Base-by-base conservation (phyloP, 2,329 filamentous ascomycete species). In the Purpureocillium takamizusanense region DNA sequence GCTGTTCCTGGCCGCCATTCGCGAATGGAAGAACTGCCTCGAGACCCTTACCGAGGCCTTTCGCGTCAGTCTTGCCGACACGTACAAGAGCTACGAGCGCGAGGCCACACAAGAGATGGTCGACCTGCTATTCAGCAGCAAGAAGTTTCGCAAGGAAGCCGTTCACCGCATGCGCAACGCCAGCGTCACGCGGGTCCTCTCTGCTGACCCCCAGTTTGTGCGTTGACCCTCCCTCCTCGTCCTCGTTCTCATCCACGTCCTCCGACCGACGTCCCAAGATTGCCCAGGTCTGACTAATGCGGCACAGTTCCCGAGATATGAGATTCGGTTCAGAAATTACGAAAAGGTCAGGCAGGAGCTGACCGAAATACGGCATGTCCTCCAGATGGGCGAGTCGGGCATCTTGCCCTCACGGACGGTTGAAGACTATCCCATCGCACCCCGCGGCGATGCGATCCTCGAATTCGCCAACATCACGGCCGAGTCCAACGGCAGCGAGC, bases 401-500 rank as follows among this genome's bases (percentile, higher is more conserved):
- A 64, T 65, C 21, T 56, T 61, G 1, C 58, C 60, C 2, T 60
- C 59, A 13, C 55, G 63, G 35, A 51, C 50, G 0, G 55, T 70
- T 8, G 53, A 59, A 13, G 69, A 74, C 38, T 61, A 59, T 31
- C 49, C 55, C 28, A 68, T 75, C 37, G 58, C 64, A 0, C 57
- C 59, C 2, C 57, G 57, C 3, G 71, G 72, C 7, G 70, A 75
- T 42, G 62, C 62, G 3, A 61, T 76, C 18, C 59, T 76, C 25
- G 72, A 75, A 42, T 76, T 75, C 43, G 59, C 65, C 38, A 72
- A 74, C 42, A 47, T 53, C 1, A 53, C 49, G 1, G 51, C 53
- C 7, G 60, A 64, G 13, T 43, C 50, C 15, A 47, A 44, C 2
- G 41, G 45, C 15, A 45, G 45, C 10, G 57, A 62, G 35, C 66